These are phyloP conservation scores for Beauveria bassiana DNA, from an alignment of 2,329 filamentous ascomycete genomes.

Conservation along the genomic window DNA sequence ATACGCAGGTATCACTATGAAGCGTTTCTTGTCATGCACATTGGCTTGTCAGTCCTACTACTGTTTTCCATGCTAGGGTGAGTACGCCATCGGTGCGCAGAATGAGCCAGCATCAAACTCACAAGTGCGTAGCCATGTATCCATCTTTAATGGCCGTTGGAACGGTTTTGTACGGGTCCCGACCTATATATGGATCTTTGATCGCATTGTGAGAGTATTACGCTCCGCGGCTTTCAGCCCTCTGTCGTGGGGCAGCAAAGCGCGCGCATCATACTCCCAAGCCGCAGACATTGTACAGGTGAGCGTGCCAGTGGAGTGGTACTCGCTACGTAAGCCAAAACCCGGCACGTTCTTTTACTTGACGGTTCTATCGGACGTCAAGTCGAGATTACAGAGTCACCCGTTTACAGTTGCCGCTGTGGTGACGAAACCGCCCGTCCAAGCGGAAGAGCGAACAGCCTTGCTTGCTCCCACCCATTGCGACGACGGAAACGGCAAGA, in stretches of 20 bases:
- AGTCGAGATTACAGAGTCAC: conserved; percentile 38
- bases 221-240: conserved; percentile 35
- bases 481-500: neutral
- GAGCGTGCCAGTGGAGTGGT: conserved; percentile 26
- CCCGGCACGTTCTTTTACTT: conserved; percentile 40
- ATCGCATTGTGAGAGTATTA: conserved; percentile 37
- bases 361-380: conserved; percentile 30
- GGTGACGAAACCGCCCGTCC: conserved; percentile 2
- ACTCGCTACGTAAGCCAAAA: conserved; percentile 21
- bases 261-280: conserved; percentile 26
- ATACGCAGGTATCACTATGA: conserved; percentile 46
- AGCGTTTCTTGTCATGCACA: conserved; percentile 41
- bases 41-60: conserved; percentile 41
- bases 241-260: conserved; percentile 28
- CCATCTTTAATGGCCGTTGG: conserved; percentile 43
- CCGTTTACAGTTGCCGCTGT: conserved; percentile 38
- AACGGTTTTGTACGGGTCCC: conserved; percentile 43
- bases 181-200: conserved; percentile 40
- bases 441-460: conserved; percentile 25
- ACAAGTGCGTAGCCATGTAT: conserved; percentile 27
- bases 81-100: neutral
- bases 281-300: conserved; percentile 35
- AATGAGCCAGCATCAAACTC: neutral
- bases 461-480: conserved; percentile 20
- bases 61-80: conserved; percentile 41